Base-by-base conservation (phyloP, 257 asterid genomes). In the Penstemon newberryi region DNA sequence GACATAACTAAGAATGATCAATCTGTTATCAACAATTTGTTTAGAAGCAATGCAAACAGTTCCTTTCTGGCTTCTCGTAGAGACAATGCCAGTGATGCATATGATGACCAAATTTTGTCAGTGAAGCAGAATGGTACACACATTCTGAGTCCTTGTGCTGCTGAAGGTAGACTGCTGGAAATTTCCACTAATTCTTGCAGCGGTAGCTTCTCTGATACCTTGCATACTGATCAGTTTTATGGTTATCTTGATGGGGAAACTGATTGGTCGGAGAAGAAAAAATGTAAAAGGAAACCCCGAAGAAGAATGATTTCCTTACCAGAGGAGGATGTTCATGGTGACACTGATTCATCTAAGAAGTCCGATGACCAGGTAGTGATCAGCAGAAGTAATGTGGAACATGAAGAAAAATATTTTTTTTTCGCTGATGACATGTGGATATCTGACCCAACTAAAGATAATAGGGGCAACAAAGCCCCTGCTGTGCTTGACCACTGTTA, bases 301-400 rank as follows among this genome's bases (percentile, higher is more conserved):
- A 84, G 81, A 72, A 88, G 92, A 84, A 78, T 85, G 82, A 54
- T 90, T 71, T 82, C 90, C 71, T 83, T 92, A 69, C 79, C 75
- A 0, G 96, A 82, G 74, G 95, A 87, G 7, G 78, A 69, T 46
- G 70, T 39, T 39, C 75, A 69, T 44, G 72, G 67, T 65, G 78
- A 83, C 51, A 67, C 63, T 6, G 85, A 78, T 66, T 60, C 78
- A 54, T 65, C 73, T 5, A 75, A 68, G 71, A 82, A 53, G 46
- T 70, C 82, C 47, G 58, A 55, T 78, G 94, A 80, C 52, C 75
- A 73, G n/a, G 43, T 55, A 66, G 83, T 79, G 65, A 73, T 57
- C 51, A 64, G 59, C 71, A 68, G 66, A 74, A 79, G 75, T 66
- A 80, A 73, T 59, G 19, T 63, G 44, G 77, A 60, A 54, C 67